Evolutionary conservation across 768 basidiomycete species (phyloP).

Genomic region (Tylopilus sp.): DNA sequence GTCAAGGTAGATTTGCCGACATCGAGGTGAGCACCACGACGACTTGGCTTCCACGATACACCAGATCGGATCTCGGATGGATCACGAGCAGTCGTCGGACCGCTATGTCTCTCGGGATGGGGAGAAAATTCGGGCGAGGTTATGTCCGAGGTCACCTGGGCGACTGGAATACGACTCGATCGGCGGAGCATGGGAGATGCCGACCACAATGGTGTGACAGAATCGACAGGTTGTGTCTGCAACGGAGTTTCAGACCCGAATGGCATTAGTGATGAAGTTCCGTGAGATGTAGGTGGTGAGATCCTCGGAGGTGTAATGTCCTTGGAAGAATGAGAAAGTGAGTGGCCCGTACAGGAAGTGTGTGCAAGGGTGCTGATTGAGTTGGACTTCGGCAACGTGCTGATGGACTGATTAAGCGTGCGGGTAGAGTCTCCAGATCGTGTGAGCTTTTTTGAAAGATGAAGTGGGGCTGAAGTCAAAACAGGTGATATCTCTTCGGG

Average conservation of each 20-base stretch:
- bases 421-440: constrained; percentile 20
- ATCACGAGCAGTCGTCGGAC: constrained; percentile 8
- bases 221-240: constrained; percentile 13
- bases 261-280: constrained; percentile 2
- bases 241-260: constrained; percentile 4
- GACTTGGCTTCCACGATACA: constrained; percentile 8
- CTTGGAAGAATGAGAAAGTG: constrained; percentile 16
- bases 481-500: constrained; percentile 17
- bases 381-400: constrained; percentile 24
- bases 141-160: constrained; percentile 4
- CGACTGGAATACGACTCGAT: constrained; percentile 14
- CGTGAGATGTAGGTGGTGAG: constrained; percentile 18
- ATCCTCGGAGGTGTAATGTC: constrained; percentile 10
- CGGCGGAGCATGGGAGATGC: constrained; percentile 24
- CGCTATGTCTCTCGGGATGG: constrained; percentile 2
- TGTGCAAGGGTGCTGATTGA: constrained; percentile 28
- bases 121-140: constrained; percentile 1
- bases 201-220: constrained; percentile 2
- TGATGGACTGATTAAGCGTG: constrained; percentile 18
- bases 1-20: not conserved
- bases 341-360: constrained; percentile 11
- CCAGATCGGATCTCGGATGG: constrained; percentile 20
- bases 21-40: constrained; percentile 19
- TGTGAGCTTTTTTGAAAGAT: constrained; percentile 9
- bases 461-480: constrained; percentile 10